Conservation (phyloP, 2,329 filamentous ascomycete genomes). For the Trichophyton simii region DNA sequence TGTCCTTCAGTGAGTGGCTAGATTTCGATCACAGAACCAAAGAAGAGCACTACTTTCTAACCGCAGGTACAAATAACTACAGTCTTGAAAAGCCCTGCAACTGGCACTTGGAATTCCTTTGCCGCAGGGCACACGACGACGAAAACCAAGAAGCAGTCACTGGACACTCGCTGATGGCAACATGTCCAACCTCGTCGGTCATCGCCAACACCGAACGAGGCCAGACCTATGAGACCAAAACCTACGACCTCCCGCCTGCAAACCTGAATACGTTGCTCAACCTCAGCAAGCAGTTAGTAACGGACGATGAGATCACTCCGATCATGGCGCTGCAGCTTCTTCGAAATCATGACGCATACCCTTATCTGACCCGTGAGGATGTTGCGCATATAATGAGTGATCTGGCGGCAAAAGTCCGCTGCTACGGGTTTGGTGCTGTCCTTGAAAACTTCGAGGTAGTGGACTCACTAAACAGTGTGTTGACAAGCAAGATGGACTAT, state of each 20-base stretch:
- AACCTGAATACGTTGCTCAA: constrained; percentile 74
- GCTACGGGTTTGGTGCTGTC: constrained; percentile 71
- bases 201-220: constrained; percentile 41
- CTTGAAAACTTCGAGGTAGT: constrained; percentile 53
- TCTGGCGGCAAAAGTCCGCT: constrained; percentile 67
- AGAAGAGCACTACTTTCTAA: not conserved
- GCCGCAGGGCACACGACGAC: constrained; percentile 40
- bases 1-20: constrained; percentile 32
- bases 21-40: not conserved
- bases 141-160: constrained; percentile 55
- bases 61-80: not conserved
- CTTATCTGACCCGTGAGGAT: constrained; percentile 54
- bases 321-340: constrained; percentile 90
- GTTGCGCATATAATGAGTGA: constrained; percentile 60
- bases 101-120: constrained; percentile 71
- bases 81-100: constrained; percentile 77
- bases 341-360: constrained; percentile 56
- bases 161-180: constrained; percentile 88
- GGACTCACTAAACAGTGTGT: constrained; percentile 62
- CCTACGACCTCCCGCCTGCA: constrained; percentile 64
- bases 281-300: constrained; percentile 66
- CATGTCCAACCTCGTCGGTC: constrained; percentile 63
- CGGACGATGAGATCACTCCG: constrained; percentile 75
- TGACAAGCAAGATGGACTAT: constrained; percentile 42
- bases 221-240: constrained; percentile 53